phyloP scores from a whole-genome alignment of 345 rosid genomes.

The Aegle marmelos region DNA sequence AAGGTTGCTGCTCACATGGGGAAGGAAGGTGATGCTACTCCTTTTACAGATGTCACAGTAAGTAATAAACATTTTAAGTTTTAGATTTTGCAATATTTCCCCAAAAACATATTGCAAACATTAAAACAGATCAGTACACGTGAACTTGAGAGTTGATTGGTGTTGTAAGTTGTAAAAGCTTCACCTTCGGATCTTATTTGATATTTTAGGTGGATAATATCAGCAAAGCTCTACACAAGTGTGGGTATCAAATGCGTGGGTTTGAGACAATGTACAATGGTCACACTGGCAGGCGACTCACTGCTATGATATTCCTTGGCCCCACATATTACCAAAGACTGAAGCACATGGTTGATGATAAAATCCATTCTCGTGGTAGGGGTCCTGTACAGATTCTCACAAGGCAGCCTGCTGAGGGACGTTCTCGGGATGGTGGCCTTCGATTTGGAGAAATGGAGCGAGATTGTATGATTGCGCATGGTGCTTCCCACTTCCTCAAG shows the following conservation, averaged over 20 bases:
- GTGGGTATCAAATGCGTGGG: constrained; percentile 99
- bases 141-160: background rate
- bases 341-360: constrained; percentile 98
- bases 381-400: constrained; percentile 97
- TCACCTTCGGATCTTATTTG: background rate
- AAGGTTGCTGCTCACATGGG: constrained; percentile 99
- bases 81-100: background rate
- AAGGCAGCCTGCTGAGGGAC: constrained; percentile 98
- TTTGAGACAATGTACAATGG: constrained; percentile 98
- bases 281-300: constrained; percentile 85
- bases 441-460: constrained; percentile 99
- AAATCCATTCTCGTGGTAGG: constrained; percentile 96
- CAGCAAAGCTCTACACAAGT: constrained; percentile 94
- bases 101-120: background rate
- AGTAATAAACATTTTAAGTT: constrained; percentile 19
- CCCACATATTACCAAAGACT: constrained; percentile 96
- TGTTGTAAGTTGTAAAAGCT: background rate
- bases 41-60: constrained; percentile 98
- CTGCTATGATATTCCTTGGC: constrained; percentile 92
- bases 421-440: constrained; percentile 96
- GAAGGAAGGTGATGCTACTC: constrained; percentile 98
- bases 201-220: constrained; percentile 82
- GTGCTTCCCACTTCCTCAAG: constrained; percentile 89
- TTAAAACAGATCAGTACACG: background rate
- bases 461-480: constrained; percentile 98